A percentile compares a stretch with the other conserved stretches of the same genome.
Evolutionary conservation across 2,329 filamentous ascomycete genomes (phyloP).

Genomic region (Sodiomyces alkalinus): DNA sequence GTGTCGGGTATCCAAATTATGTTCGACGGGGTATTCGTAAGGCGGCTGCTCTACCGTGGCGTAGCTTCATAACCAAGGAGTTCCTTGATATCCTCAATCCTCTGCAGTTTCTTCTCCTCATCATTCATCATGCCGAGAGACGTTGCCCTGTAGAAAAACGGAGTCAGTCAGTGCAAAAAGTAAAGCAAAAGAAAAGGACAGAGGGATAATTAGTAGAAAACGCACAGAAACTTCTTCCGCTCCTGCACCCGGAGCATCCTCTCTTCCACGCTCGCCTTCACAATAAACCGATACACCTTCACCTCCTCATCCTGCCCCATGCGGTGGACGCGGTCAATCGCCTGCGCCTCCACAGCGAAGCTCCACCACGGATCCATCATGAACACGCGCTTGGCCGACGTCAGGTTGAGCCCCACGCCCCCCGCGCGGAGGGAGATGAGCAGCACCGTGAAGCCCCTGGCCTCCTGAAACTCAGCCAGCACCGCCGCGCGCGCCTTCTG

Average conservation of each 20-base stretch:
- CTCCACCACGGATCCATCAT: constrained; percentile 99
- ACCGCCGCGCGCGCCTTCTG: constrained; percentile 75
- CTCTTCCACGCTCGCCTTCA: constrained; percentile 83
- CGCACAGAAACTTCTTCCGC: constrained; percentile 88
- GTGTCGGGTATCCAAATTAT: no score
- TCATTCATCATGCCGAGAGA: constrained; percentile 90
- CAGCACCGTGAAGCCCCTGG: constrained; percentile 53
- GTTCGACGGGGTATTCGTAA: no score
- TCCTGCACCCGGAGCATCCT: constrained; percentile 91
- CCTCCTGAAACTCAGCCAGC: constrained; percentile 53
- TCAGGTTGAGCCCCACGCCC: constrained; percentile 87
- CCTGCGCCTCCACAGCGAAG: constrained; percentile 90
- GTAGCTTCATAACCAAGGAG: constrained; percentile 45
- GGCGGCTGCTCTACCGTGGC: no score
- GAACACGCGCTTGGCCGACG: constrained; percentile 75
- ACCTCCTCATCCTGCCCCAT: constrained; percentile 90
- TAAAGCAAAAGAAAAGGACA: neutral
- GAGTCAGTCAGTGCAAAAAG: no score
- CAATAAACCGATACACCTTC: constrained; percentile 74
- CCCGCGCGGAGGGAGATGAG: constrained; percentile 78
- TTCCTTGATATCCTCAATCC: constrained; percentile 89
- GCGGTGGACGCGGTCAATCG: constrained; percentile 91
- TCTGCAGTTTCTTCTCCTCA: constrained; percentile 77
- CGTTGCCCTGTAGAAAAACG: constrained; percentile 62
- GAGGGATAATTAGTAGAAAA: constrained; percentile 15